A percentile compares a stretch with the other conserved stretches of the same genome.
Evolutionary conservation across 164 flowering plant species (phyloP).

Genomic region (Houttuynia cordata): DNA sequence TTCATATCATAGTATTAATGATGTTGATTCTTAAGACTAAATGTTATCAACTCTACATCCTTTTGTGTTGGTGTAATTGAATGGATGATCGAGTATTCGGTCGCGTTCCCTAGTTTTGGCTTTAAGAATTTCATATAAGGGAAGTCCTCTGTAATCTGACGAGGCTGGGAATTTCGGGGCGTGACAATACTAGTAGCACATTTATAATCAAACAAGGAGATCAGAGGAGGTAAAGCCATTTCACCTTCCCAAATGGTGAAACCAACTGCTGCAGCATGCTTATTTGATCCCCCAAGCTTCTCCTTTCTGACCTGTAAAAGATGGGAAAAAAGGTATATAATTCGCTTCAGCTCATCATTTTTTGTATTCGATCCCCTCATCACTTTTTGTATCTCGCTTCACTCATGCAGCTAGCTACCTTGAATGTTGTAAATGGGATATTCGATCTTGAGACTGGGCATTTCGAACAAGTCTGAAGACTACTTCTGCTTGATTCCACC

Average conservation of each 20-base stretch:
- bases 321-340: background rate
- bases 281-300: conserved; percentile 95
- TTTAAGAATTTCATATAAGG: no score
- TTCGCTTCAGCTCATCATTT: no score
- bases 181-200: background rate
- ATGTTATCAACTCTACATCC: no score
- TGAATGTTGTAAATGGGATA: conserved; percentile 7
- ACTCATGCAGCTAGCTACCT: background rate
- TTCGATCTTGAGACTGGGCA: background rate
- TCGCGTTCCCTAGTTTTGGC: no score
- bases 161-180: no score
- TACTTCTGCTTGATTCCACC: background rate
- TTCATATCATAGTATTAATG: no score
- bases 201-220: background rate
- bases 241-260: conserved; percentile 97
- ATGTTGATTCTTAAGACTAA: no score
- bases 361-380: no score
- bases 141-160: no score
- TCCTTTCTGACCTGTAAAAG: conserved; percentile 69
- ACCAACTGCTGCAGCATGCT: conserved; percentile 97
- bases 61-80: no score
- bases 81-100: no score
- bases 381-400: no score
- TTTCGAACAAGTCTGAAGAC: background rate
- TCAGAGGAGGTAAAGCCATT: background rate